Percentiles rank a stretch among this genome's conserved stretches.
These are phyloP conservation scores for Cercospora zeina DNA, from an alignment of 2,329 filamentous ascomycete genomes.

Conservation along the genomic window DNA sequence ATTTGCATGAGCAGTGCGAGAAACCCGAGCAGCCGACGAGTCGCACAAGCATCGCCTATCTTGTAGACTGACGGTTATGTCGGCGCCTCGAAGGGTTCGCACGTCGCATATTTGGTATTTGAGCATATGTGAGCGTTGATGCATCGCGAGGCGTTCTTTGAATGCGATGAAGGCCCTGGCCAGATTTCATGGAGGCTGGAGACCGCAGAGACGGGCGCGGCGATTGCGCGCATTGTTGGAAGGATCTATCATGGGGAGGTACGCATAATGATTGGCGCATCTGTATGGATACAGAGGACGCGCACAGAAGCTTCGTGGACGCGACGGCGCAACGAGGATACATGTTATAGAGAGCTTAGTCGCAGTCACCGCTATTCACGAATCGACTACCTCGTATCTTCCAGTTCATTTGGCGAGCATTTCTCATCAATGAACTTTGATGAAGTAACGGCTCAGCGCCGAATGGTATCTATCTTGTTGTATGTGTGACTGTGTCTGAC, in stretches of 20 bases:
- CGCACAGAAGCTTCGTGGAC: background rate
- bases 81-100: constrained; percentile 2
- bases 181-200: background rate
- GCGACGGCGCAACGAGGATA: background rate
- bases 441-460: too few relatives aligned
- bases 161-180: background rate
- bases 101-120: constrained; percentile 10
- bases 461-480: too few relatives aligned
- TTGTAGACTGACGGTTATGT: constrained; percentile 20
- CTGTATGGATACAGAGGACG: background rate
- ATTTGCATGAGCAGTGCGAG: constrained; percentile 8
- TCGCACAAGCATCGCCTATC: constrained; percentile 26
- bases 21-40: constrained; percentile 6
- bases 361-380: constrained; percentile 1
- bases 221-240: background rate
- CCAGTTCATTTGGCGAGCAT: background rate
- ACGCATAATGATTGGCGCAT: background rate
- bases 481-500: too few relatives aligned
- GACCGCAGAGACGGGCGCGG: constrained; percentile 1
- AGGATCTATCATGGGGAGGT: background rate
- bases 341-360: background rate
- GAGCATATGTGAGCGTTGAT: constrained; percentile 1
- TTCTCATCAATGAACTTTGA: background rate
- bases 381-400: constrained; percentile 2
- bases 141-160: constrained; percentile 8